A percentile compares a stretch with the other conserved stretches of the same genome.
Conservation (phyloP, 1,139 yeast species). For the Diutina mesorugosa region DNA sequence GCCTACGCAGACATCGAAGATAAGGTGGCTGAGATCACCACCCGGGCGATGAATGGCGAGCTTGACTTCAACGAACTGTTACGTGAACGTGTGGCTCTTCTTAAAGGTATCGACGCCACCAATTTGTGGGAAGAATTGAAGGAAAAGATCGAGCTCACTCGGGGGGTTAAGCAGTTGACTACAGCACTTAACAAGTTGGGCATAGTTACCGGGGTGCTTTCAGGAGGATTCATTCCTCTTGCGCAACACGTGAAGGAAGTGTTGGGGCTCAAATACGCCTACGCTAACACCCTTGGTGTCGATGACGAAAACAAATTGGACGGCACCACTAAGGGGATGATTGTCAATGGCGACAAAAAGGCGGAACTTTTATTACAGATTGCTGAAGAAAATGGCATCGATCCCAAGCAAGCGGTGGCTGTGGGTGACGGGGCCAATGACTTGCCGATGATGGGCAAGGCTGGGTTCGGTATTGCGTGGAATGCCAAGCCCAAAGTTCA, state of each 20-base stretch:
- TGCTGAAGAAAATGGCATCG: slow-evolving; percentile 50
- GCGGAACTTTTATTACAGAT: slow-evolving; percentile 61
- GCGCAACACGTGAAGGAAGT: slow-evolving; percentile 62
- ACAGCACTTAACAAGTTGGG: slow-evolving; percentile 48
- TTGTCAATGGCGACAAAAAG: slow-evolving; percentile 80
- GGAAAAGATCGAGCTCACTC: slow-evolving; percentile 55
- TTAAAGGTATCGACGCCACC: slow-evolving; percentile 68
- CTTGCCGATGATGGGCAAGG: slow-evolving; percentile 79
- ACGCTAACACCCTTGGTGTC: slow-evolving; percentile 57
- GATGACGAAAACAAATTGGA: slow-evolving; percentile 35
- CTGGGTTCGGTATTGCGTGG: slow-evolving; percentile 96
- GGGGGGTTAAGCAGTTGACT: slow-evolving; percentile 70
- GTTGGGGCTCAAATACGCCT: slow-evolving; percentile 74
- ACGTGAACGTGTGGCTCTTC: slow-evolving; percentile 56
- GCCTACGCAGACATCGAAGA: slow-evolving; percentile 71
- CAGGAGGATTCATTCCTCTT: slow-evolving; percentile 90
- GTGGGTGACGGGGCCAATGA: slow-evolving; percentile 99
- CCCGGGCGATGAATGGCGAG: slow-evolving; percentile 95
- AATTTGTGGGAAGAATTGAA: slow-evolving; percentile 72
- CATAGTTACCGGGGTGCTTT: slow-evolving; percentile 69
- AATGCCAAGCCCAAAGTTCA: slow-evolving; percentile 94
- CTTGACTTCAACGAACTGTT: slow-evolving; percentile 81
- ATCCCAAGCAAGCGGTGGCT: slow-evolving; percentile 53
- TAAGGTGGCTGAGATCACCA: slow-evolving; percentile 72
- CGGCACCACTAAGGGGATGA: slow-evolving; percentile 52